A percentile compares a stretch with the other conserved stretches of the same genome.
Conservation (phyloP, 2,329 filamentous ascomycete species). For the Tolypocladium album region DNA sequence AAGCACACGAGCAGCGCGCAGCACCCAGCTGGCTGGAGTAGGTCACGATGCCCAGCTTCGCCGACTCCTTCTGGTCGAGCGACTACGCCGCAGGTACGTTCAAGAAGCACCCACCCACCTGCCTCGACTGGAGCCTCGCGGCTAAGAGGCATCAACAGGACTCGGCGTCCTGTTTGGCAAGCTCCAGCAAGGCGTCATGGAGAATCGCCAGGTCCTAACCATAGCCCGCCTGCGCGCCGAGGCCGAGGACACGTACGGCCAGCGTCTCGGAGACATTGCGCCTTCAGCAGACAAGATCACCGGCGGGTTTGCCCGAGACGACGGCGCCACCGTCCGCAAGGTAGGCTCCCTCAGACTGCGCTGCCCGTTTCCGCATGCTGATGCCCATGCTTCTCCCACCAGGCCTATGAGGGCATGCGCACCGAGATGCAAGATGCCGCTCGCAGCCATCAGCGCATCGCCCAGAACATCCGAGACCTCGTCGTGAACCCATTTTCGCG, state of each 20-base stretch:
- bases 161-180: conserved; percentile 92
- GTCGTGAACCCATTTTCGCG: conserved; percentile 89
- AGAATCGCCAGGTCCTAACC: conserved; percentile 89
- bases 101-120: not conserved
- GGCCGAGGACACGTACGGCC: conserved; percentile 82
- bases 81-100: conserved; percentile 86
- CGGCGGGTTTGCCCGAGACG: conserved; percentile 80
- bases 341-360: conserved; percentile 30
- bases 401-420: conserved; percentile 92
- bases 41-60: conserved; percentile 70
- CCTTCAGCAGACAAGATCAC: conserved; percentile 70
- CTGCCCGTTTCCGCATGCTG: conserved; percentile 3
- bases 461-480: conserved; percentile 89
- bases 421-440: conserved; percentile 86
- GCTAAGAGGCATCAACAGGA: conserved; percentile 32
- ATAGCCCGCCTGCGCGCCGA: conserved; percentile 91
- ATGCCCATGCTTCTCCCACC: conserved; percentile 5
- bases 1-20: not conserved
- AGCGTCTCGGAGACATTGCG: conserved; percentile 70
- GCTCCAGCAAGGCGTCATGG: conserved; percentile 88
- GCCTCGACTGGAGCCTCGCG: not conserved
- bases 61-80: conserved; percentile 93
- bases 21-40: conserved; percentile 5
- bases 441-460: conserved; percentile 88
- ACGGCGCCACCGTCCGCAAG: conserved; percentile 93